Evolutionary conservation across 2,329 filamentous ascomycete species (phyloP), one percentile per base, ranked within the genome.

Genomic region (Sporothrix protearum): DNA sequence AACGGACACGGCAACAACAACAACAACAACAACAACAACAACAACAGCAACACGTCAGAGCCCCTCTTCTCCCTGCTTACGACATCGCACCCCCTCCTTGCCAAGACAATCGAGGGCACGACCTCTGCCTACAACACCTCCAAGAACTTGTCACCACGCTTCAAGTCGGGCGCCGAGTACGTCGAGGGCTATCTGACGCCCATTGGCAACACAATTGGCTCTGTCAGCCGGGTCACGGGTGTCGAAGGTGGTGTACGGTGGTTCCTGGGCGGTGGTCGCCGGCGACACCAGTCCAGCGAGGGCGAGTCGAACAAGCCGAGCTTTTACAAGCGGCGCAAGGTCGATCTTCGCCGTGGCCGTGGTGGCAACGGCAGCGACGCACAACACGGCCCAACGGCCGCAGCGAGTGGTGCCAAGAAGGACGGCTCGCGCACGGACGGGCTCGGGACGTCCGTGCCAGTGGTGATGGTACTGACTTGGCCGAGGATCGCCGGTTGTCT

Each of bases 121-220:
- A 87, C 95, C 8, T 93, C 92, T 1, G 93, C 92, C 0, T 98
- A 98, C 79, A 91, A 91, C 36, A 90, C 87, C 2, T 94, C 92
- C 12, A 97, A 98, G 81, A 93, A 94, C 76, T 96, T 95, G 77
- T 96, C 93, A 1, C 94, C 95, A 0, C 88, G 73, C 1, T 93
- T 97, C 78, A 94, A 92, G 80, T 92, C 92, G n/a, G 89, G 94
- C 73, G 95, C 93, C 66, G 93, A 97, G 79, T 93, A 96, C 76
- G 90, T 97, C 25, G 95, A 98, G 80, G 91, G 92, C 63, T 95
- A 93, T 76, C 88, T 97, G 68, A 92, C 91, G 1, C 94, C 93
- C 1, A 89, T 97, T 69, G 92, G 92, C 69, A 96, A 92, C 77
- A 96, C 93, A 0, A 92, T 97, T 39, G 92, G 92, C 16, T 92